Base-by-base conservation (phyloP, 2,329 filamentous ascomycete genomes). In the Pezicula rhizophila region DNA sequence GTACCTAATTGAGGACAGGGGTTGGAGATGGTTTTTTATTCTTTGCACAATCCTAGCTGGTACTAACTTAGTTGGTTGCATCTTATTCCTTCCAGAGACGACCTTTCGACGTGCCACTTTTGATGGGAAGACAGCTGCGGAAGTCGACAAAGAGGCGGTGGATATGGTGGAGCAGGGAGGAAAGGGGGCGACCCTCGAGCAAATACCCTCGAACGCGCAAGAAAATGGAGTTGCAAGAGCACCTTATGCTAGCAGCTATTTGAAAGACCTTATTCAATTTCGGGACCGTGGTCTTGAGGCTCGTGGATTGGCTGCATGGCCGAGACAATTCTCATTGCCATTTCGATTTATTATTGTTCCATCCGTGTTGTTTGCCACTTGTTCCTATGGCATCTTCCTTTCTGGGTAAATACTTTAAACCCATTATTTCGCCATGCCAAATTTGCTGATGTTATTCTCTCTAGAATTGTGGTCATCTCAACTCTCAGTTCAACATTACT, bases 21-120 rank as follows among this genome's bases (percentile, higher is more conserved):
- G 66, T n/a, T 68, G 66, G 66, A 55, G 66, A 11, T 69, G 65
- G 65, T 66, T 65, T 47, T 68, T 67, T 50, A 65, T 64, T 26
- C 56, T 68, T 17, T 63, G 60, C 41, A 49, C 60, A 4, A 68
- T 68, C 34, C 48, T 68, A 11, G 59, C 52, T 12, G 61, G 54
- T 1, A 52, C 58, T 17, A 66, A 68, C 48, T 46, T 67, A 3
- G 47, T 63, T 26, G 23, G 45, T 7, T 60, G 59, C 7, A 56
- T 68, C n/a, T 59, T 67, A 49, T 51, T 67, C n/a, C 53, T 66
- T 6, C 66, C 65, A 1, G 66, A 68, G 46, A 68, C 66, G 2
- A 58, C 57, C 20, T 68, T 63, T 37, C 47, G 56, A 17, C 52
- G 57, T 31, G 43, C 44, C 34, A 53, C 62, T 23, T 51, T 52